Conservation (phyloP, 768 basidiomycete species). For the Pisolithus marmoratus region DNA sequence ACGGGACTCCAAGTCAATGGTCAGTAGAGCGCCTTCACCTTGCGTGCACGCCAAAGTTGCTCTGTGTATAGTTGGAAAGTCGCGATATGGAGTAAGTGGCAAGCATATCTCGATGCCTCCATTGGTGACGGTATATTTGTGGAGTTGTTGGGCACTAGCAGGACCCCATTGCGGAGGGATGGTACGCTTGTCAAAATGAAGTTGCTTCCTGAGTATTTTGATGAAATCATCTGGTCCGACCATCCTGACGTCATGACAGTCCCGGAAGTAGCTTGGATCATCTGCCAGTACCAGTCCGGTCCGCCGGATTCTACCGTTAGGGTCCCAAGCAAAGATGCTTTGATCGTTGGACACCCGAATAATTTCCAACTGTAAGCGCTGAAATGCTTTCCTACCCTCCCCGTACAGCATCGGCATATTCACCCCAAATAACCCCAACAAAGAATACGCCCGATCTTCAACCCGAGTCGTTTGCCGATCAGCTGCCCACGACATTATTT, state of each 20-base stretch:
- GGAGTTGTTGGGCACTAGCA: background rate
- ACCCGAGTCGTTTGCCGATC: too few relatives aligned
- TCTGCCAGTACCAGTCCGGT: background rate
- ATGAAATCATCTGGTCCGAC: background rate
- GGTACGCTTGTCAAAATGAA: background rate
- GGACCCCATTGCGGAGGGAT: background rate
- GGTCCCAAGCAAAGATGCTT: conserved; percentile 4
- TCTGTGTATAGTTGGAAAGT: background rate
- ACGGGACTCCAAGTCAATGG: background rate
- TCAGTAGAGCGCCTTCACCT: background rate
- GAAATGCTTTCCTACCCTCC: conserved; percentile 9
- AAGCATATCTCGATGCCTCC: background rate
- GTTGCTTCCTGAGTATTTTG: background rate
- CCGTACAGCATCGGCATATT: too few relatives aligned
- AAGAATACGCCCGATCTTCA: too few relatives aligned
- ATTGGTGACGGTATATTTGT: background rate
- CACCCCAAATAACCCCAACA: too few relatives aligned
- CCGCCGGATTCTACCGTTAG: background rate
- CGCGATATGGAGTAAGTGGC: background rate
- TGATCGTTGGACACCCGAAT: conserved; percentile 1
- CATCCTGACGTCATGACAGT: background rate
- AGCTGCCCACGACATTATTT: too few relatives aligned
- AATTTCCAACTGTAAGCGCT: conserved; percentile 3
- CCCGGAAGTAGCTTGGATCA: background rate
- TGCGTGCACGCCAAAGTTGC: background rate